Evolutionary conservation across 192 early-diverging fungal species (phyloP).

Genomic region (Coemansia pectinata): DNA sequence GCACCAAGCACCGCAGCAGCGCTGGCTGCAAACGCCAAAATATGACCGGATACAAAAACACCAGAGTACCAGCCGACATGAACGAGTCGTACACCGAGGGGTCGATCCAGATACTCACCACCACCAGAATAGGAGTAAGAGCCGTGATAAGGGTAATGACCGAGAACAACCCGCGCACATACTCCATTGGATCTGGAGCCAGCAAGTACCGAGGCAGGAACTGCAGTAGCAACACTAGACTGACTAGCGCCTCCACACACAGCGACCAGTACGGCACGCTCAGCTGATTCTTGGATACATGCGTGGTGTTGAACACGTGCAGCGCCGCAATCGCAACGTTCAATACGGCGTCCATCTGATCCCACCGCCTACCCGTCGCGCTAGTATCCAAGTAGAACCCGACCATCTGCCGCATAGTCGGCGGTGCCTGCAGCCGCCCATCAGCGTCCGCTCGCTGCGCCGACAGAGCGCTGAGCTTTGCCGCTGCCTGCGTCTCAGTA

Average conservation of each 20-base stretch:
- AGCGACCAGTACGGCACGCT: conserved; percentile 55
- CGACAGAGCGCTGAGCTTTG: conserved; percentile 33
- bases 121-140: conserved; percentile 56
- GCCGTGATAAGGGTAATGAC: conserved; percentile 61
- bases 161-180: conserved; percentile 54
- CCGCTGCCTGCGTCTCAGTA: conserved; percentile 26
- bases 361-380: conserved; percentile 59
- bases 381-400: conserved; percentile 56
- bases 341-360: conserved; percentile 59
- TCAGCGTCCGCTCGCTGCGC: conserved; percentile 32
- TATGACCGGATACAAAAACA: conserved; percentile 63
- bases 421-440: conserved; percentile 38
- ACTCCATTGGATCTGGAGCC: conserved; percentile 57
- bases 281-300: conserved; percentile 33
- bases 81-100: conserved; percentile 53
- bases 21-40: conserved; percentile 69
- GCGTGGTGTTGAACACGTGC: conserved; percentile 60
- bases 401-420: conserved; percentile 53
- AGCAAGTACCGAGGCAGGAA: conserved; percentile 64
- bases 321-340: conserved; percentile 51
- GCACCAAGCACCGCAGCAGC: conserved; percentile 59
- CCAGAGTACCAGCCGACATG: conserved; percentile 60
- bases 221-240: conserved; percentile 56
- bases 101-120: conserved; percentile 41
- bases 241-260: conserved; percentile 49